Evolutionary conservation across 2,329 filamentous ascomycete species (phyloP).

Genomic region (Alternaria dauci): DNA sequence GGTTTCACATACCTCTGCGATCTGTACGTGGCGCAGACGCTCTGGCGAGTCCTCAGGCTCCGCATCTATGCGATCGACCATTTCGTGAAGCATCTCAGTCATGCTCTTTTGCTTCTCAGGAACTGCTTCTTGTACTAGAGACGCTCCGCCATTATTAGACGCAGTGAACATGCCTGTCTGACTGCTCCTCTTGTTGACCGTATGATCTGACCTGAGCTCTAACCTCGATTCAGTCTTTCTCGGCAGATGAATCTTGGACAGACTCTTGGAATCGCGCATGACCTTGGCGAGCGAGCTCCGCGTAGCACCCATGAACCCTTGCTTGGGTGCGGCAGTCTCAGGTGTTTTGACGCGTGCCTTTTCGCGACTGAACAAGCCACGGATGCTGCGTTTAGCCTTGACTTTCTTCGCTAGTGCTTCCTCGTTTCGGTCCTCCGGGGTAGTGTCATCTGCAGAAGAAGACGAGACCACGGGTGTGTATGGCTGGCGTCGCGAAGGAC

Average conservation of each 20-base stretch:
- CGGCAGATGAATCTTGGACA: conserved; percentile 23
- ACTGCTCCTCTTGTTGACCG: neutral
- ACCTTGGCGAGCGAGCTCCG: conserved; percentile 30
- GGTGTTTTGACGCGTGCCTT: conserved; percentile 6
- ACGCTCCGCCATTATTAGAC: neutral
- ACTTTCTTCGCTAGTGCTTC: conserved; percentile 11
- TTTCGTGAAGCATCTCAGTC: conserved; percentile 18
- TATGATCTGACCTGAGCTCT: neutral
- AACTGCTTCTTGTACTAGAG: neutral
- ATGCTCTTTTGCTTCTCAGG: neutral
- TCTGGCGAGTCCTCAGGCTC: conserved; percentile 23
- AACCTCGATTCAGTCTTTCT: conserved; percentile 8
- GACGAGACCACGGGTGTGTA: neutral
- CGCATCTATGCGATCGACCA: conserved; percentile 21
- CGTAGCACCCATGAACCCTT: conserved; percentile 24
- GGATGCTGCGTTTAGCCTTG: conserved; percentile 37
- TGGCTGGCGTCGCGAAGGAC: neutral
- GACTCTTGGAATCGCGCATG: conserved; percentile 28
- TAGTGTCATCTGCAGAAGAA: neutral
- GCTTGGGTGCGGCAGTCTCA: conserved; percentile 19
- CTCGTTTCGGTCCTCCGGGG: neutral
- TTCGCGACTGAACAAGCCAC: conserved; percentile 34
- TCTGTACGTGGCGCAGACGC: conserved; percentile 29
- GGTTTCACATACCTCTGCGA: conserved; percentile 36
- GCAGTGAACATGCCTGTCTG: neutral